Evolutionary conservation across 2,329 filamentous ascomycete species (phyloP), one percentile per base, ranked within the genome.

Genomic region (Ciborinia camelliae): DNA sequence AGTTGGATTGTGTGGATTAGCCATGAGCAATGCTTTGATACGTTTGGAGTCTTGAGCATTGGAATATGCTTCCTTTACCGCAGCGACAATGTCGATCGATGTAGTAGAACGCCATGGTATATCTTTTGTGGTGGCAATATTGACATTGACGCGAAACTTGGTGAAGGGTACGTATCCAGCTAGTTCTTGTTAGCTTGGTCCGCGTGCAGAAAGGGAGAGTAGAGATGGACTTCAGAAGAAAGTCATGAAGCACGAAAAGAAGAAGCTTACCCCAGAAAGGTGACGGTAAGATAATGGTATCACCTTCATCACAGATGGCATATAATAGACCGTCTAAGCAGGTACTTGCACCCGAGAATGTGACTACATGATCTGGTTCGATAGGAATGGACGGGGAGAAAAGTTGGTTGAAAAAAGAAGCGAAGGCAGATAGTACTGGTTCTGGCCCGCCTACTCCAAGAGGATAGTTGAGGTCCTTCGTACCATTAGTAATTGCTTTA

Each of bases 1-100:
- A 3, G 43, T 41, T 2, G 43, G 62, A 28, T 65, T 65, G 23
- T 63, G 52, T 5, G 62, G 58, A 30, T 63, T 61, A 20, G 57
- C 54, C 3, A 66, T 9, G 0, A 59, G 15, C 0, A 66, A 18
- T 1, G 30, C 43, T n/a, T 58, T 50, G 1, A 45, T 18, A 6
- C 35, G 18, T 12, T 35, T 18, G 0, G 37, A 20, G 2, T 35
- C 48, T 4, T 20, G 23, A 9, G n/a, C 59, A 10, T 41, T 23
- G 7, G 0, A 4, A 7, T 35, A 62, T 2, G 14, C 37, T 14
- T 3, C 12, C 6, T n/a, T 18, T 1, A 20, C 7, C 1, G 15
- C 12, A 2, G 7, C 10, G 3, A 41, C n/a, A 18, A 51, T 61
- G 1, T 15, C 4, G 14, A 15, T 35, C 3, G 32, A 53, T 37